Base-by-base conservation (phyloP, 768 basidiomycete species). In the Auricularia sp. region DNA sequence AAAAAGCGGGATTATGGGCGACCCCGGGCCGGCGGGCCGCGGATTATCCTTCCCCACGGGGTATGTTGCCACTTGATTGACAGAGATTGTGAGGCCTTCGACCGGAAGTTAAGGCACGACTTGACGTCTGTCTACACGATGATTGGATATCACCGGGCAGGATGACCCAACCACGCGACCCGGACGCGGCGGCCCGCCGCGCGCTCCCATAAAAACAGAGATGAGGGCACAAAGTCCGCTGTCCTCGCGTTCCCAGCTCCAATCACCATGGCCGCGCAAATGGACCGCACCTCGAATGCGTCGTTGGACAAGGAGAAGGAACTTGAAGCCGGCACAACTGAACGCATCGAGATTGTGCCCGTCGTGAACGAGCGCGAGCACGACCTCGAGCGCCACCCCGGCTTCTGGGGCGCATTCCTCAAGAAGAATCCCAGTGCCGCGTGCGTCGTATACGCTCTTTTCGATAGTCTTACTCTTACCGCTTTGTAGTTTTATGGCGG, bases 251-350 rank as follows among this genome's bases (percentile, higher is more conserved):
- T 51, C 21, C 47, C 47, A 18, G 11, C 18, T 8, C 16, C 18
- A 51, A 16, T 51, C 47, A 51, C 21, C 47, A 51, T 51, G 47
- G 47, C 47, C 14, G 7, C 47, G 47, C 47, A 51, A 10, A 10
- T 12, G 47, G 14, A 23, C 4, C 56, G 56, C 56, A 59, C 6
- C 56, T 59, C 56, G 8, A 59, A 6, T 10, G 34, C 23, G 29
- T 34, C 21, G 56, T 7, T 54, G 16, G 56, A 59, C 59, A 39
- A 61, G 39, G 61, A 62, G 8, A 62, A 47, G 44, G 61, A 62
- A 29, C 29, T 29, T 29, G 29, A 29, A 10, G 61, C 29, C 34
- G 36, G 36, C 35, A 8, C 6, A 11, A 39, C 14, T 11, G 35
- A 62, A 14, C 44, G 29, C 5, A 35, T 47, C 44, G 61, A 62